phyloP scores from a whole-genome alignment of 257 asterid genomes.

The Nicotiana knightiana region DNA sequence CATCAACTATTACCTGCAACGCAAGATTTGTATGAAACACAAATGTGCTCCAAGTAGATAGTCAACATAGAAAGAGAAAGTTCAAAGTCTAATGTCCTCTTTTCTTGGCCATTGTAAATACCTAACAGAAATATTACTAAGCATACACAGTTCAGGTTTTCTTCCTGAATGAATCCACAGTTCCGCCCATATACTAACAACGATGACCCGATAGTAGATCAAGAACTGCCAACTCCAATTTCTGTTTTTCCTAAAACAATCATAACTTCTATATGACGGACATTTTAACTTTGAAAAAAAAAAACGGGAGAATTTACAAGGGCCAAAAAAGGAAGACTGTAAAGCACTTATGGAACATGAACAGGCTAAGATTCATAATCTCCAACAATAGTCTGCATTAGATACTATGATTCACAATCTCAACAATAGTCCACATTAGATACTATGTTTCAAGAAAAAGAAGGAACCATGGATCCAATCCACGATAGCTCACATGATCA shows the following conservation, averaged over 20 bases:
- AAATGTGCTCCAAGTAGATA: not conserved
- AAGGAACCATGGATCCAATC: not conserved
- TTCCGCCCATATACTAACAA: not conserved
- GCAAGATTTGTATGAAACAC: not conserved
- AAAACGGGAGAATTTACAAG: not conserved
- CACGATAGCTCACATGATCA: not conserved
- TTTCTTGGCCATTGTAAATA: not conserved
- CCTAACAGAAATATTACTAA: not conserved
- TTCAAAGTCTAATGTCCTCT: not conserved
- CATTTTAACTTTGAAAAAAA: not conserved
- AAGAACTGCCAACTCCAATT: not conserved
- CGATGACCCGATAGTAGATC: not conserved
- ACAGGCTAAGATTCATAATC: slow-evolving; percentile 1
- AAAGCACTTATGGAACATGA: not conserved
- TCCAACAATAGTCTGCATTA: not conserved
- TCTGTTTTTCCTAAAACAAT: not conserved
- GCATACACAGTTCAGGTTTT: not conserved
- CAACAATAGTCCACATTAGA: not conserved
- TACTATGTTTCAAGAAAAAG: not conserved
- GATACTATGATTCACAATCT: not conserved
- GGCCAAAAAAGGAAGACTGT: not conserved
- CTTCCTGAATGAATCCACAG: not conserved
- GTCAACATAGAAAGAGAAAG: not conserved
- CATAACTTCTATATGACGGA: not conserved
- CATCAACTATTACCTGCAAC: slow-evolving; percentile 64